Conservation (phyloP, 805 yeast species). For the Maudiozyma pseudohumilis region DNA sequence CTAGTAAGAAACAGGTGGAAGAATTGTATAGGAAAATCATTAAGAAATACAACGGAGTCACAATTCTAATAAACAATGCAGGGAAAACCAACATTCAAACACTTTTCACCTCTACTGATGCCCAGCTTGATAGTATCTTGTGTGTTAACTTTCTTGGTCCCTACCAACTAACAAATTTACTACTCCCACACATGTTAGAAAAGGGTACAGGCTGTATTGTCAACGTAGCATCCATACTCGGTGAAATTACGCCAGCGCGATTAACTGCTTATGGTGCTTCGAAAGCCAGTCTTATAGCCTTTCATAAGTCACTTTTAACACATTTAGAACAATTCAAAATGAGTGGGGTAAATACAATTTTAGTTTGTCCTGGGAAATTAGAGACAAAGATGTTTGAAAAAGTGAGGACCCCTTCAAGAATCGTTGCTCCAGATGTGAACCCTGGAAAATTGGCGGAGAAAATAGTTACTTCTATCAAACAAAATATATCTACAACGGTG, state of each 20-base stretch:
- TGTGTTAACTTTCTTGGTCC: constrained; percentile 62
- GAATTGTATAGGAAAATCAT: constrained; percentile 33
- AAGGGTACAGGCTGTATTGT: constrained; percentile 62
- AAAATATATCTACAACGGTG: constrained; percentile 60
- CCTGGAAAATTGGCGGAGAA: constrained; percentile 54
- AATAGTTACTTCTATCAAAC: constrained; percentile 45
- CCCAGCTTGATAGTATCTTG: constrained; percentile 53
- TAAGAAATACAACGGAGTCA: constrained; percentile 44
- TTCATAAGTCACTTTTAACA: constrained; percentile 71
- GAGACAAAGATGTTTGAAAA: constrained; percentile 64
- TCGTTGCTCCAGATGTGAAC: constrained; percentile 76
- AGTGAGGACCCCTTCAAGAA: constrained; percentile 60
- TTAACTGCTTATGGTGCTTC: constrained; percentile 80
- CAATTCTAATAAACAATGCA: constrained; percentile 77
- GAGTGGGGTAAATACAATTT: constrained; percentile 49
- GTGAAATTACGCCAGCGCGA: constrained; percentile 75
- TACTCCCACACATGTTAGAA: constrained; percentile 63
- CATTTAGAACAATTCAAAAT: constrained; percentile 33
- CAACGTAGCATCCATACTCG: constrained; percentile 76
- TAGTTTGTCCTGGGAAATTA: constrained; percentile 84
- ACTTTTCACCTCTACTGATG: constrained; percentile 42
- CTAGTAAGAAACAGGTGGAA: constrained; percentile 38
- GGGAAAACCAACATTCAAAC: constrained; percentile 57
- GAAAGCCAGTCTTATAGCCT: constrained; percentile 74
- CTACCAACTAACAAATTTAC: constrained; percentile 57